These are phyloP conservation scores for Aureobasidium sp. DNA, from an alignment of 2,329 filamentous ascomycete genomes.

Conservation along the genomic window DNA sequence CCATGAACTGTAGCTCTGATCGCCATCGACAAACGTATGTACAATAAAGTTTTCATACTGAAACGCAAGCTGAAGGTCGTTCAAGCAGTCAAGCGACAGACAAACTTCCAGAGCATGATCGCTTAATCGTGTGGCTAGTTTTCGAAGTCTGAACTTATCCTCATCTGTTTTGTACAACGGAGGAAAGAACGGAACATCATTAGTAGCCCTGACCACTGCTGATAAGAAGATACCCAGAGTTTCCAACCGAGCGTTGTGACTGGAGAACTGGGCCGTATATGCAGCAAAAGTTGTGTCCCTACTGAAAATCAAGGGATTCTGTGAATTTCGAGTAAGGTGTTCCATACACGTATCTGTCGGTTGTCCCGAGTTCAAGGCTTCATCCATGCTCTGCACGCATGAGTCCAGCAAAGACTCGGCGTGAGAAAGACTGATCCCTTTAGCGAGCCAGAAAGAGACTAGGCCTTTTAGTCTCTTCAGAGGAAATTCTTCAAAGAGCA, in stretches of 20 bases:
- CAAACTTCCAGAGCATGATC: constrained; percentile 33
- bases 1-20: constrained; percentile 45
- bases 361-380: constrained; percentile 16
- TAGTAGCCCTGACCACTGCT: constrained; percentile 33
- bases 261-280: constrained; percentile 19
- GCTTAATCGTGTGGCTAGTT: constrained; percentile 30
- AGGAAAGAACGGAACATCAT: constrained; percentile 28
- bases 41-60: constrained; percentile 45
- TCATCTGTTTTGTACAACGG: constrained; percentile 24
- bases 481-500: constrained; percentile 17
- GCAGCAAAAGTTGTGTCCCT: constrained; percentile 8
- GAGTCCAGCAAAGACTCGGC: constrained; percentile 22
- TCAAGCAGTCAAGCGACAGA: constrained; percentile 32
- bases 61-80: constrained; percentile 40
- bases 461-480: constrained; percentile 20
- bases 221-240: constrained; percentile 36
- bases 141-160: constrained; percentile 21
- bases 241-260: constrained; percentile 34
- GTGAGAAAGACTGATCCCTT: constrained; percentile 26
- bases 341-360: constrained; percentile 8
- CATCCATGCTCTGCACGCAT: constrained; percentile 23
- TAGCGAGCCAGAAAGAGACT: constrained; percentile 23
- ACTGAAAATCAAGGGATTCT: constrained; percentile 16
- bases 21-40: constrained; percentile 38
- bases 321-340: constrained; percentile 18